Evolutionary conservation across 2,329 filamentous ascomycete genomes (phyloP).

Genomic region (Zymoseptoria passerinii): DNA sequence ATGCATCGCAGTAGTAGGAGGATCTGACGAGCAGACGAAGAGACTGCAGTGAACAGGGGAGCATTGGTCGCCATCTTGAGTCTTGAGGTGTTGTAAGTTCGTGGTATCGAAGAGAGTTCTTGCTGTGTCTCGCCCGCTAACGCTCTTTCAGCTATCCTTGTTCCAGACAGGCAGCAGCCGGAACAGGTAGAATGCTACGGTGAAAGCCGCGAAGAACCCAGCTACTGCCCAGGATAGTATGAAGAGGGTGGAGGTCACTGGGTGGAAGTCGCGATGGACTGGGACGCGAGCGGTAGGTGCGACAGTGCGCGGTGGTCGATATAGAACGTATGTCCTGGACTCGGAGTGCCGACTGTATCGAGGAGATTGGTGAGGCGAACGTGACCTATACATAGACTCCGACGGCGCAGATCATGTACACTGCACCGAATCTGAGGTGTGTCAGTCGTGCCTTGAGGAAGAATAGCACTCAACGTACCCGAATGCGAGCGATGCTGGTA

Average conservation of each 20-base stretch:
- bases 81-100: neutral
- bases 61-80: constrained; percentile 31
- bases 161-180: neutral
- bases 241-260: constrained; percentile 21
- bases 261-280: constrained; percentile 13
- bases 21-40: constrained; percentile 68
- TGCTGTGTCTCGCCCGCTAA: neutral
- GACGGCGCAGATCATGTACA: constrained; percentile 98
- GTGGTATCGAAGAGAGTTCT: neutral
- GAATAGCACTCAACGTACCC: constrained; percentile 56
- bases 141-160: neutral
- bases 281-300: constrained; percentile 1
- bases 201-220: constrained; percentile 18
- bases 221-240: constrained; percentile 15
- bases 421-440: constrained; percentile 67
- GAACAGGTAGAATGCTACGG: constrained; percentile 8
- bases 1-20: constrained; percentile 58
- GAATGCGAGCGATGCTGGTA: constrained; percentile 81
- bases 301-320: constrained; percentile 1
- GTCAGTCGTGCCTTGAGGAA: constrained; percentile 4
- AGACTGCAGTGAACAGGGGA: constrained; percentile 64
- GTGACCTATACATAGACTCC: constrained; percentile 82
- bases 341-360: constrained; percentile 3
- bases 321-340: constrained; percentile 6
- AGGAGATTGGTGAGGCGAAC: constrained; percentile 4